Percentiles rank a stretch among this genome's conserved stretches.
These are phyloP conservation scores for Suhomyces bokatorum DNA, from an alignment of 1,139 yeast species.

Conservation along the genomic window DNA sequence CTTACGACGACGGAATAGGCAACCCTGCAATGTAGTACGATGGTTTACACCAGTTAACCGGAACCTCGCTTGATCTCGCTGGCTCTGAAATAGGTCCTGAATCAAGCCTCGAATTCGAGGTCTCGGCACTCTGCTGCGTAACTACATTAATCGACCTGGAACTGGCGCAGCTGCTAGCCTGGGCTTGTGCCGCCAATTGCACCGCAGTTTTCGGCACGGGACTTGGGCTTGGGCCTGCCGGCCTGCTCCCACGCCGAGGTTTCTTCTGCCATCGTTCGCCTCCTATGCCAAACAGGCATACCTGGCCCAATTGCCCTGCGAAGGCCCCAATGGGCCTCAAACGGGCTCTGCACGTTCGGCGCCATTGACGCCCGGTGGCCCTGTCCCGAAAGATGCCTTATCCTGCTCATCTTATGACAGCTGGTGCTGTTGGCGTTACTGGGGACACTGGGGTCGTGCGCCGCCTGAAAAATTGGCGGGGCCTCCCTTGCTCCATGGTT, in stretches of 20 bases:
- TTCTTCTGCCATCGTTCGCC: background rate
- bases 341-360: background rate
- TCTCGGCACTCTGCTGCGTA: background rate
- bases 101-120: background rate
- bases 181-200: no score
- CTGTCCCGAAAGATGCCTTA: no score
- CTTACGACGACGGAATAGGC: background rate
- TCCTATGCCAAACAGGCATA: slow-evolving; percentile 1
- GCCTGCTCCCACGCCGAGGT: background rate
- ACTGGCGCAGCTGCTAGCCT: no score
- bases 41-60: no score
- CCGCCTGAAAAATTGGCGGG: background rate
- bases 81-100: no score
- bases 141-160: no score
- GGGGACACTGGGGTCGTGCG: background rate
- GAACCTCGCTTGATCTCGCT: no score
- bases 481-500: no score
- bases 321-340: background rate
- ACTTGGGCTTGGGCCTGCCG: background rate
- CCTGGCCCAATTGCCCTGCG: background rate
- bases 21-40: background rate
- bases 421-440: no score
- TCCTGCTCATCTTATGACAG: no score
- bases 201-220: background rate
- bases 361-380: no score